A percentile compares a stretch with the other conserved stretches of the same genome.
Conservation (phyloP, 352 stramenopile species). For the Pythium aphanidermatum region DNA sequence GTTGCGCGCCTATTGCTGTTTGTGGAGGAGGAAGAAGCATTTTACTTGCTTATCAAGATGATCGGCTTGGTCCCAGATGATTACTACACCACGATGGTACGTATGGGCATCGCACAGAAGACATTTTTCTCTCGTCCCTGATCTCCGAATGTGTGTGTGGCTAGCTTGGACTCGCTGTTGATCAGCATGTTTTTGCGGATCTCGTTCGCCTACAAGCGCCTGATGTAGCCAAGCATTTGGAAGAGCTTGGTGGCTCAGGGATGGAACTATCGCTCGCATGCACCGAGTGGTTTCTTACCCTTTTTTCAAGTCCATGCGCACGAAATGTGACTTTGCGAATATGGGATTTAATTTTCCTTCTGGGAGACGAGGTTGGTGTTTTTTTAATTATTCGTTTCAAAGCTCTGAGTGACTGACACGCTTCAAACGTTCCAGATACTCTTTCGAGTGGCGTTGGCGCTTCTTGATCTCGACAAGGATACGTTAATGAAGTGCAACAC, state of each 20-base stretch:
- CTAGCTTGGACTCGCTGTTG: constrained; percentile 74
- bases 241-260: constrained; percentile 66
- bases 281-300: constrained; percentile 85
- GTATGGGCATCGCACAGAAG: too few relatives aligned
- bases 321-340: constrained; percentile 69
- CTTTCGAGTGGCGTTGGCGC: constrained; percentile 65
- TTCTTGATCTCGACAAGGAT: constrained; percentile 61
- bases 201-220: constrained; percentile 72
- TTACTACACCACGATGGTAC: constrained; percentile 87
- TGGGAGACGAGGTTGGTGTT: constrained; percentile 58
- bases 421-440: constrained; percentile 39
- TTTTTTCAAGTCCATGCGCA: constrained; percentile 79
- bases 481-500: constrained; percentile 50
- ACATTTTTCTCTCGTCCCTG: too few relatives aligned
- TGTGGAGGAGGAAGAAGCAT: constrained; percentile 67
- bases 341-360: constrained; percentile 82
- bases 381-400: not conserved
- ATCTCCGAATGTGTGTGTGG: constrained; percentile 2
- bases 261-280: constrained; percentile 84
- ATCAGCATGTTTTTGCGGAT: constrained; percentile 86
- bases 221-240: constrained; percentile 55
- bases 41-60: constrained; percentile 81
- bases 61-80: constrained; percentile 74
- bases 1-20: constrained; percentile 64
- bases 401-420: not conserved